phyloP scores from a whole-genome alignment of 2,329 filamentous ascomycete genomes.

The Falciphora oryzae region DNA sequence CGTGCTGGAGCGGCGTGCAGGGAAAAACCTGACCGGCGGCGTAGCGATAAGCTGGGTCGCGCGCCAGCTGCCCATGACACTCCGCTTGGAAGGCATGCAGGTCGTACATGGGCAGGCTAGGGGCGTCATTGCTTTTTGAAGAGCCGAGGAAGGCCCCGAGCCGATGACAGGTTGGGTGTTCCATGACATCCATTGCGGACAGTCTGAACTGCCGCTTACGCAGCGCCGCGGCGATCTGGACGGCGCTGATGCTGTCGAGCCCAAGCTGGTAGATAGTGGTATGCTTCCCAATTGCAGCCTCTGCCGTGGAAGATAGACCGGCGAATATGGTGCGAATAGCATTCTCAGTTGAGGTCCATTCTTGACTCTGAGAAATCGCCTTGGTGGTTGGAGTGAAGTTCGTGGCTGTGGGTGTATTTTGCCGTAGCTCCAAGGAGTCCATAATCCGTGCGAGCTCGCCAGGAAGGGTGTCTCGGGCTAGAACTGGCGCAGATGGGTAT shows the following conservation, averaged over 20 bases:
- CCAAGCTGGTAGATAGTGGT: slow-evolving; percentile 85
- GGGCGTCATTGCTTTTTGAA: background rate
- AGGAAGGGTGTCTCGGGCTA: slow-evolving; percentile 16
- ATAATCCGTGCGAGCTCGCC: slow-evolving; percentile 12
- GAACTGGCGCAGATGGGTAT: slow-evolving; percentile 25
- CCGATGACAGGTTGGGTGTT: slow-evolving; percentile 43
- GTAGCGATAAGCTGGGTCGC: background rate
- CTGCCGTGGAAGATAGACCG: slow-evolving; percentile 47
- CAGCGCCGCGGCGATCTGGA: slow-evolving; percentile 67
- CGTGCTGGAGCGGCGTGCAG: slow-evolving; percentile 73
- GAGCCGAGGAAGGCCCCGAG: slow-evolving; percentile 24
- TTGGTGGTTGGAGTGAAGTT: background rate
- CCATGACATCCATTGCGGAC: slow-evolving; percentile 69
- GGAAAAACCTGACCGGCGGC: slow-evolving; percentile 59
- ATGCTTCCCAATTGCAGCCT: slow-evolving; percentile 44
- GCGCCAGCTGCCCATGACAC: background rate
- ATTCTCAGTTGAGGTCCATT: slow-evolving; percentile 47
- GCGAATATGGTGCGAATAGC: slow-evolving; percentile 52
- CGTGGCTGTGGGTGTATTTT: background rate
- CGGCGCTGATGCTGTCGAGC: slow-evolving; percentile 82
- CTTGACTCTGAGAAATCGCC: background rate
- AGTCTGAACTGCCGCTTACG: slow-evolving; percentile 52
- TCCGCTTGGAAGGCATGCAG: slow-evolving; percentile 31
- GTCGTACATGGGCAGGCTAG: slow-evolving; percentile 27
- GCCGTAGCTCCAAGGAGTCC: background rate